Conservation (phyloP, 2,329 filamentous ascomycete genomes). For the Phyllosticta citriasiana region DNA sequence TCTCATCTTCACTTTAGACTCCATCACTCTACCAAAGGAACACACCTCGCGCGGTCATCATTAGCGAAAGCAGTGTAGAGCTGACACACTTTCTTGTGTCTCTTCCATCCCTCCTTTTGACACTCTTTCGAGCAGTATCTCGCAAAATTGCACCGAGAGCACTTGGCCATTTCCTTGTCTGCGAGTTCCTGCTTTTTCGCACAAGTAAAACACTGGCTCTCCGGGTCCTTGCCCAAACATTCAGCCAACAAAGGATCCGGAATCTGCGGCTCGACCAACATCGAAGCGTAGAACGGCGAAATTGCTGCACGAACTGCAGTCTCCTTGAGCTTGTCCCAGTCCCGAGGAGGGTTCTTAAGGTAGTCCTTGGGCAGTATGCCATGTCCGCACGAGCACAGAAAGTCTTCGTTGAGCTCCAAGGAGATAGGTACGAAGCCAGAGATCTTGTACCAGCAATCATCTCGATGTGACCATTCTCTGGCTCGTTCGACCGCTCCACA, state of each 20-base stretch:
- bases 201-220: slow-evolving; percentile 11
- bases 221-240: slow-evolving; percentile 8
- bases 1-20: too few relatives aligned
- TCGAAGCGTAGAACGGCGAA: slow-evolving; percentile 22
- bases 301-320: slow-evolving; percentile 23
- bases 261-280: slow-evolving; percentile 17
- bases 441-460: slow-evolving; percentile 22
- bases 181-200: slow-evolving; percentile 11
- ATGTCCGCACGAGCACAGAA: slow-evolving; percentile 25
- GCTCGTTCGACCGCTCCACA: slow-evolving; percentile 23
- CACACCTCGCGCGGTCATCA: too few relatives aligned
- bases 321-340: slow-evolving; percentile 17
- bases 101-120: slow-evolving; percentile 46
- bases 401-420: slow-evolving; percentile 13
- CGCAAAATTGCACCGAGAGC: slow-evolving; percentile 34
- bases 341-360: slow-evolving; percentile 10
- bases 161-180: slow-evolving; percentile 33
- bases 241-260: slow-evolving; percentile 11
- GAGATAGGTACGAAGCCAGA: slow-evolving; percentile 17
- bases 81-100: slow-evolving; percentile 30
- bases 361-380: slow-evolving; percentile 18
- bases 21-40: too few relatives aligned
- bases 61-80: not conserved
- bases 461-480: slow-evolving; percentile 27
- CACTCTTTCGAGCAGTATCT: slow-evolving; percentile 45